A percentile compares a stretch with the other conserved stretches of the same genome.
Conservation (phyloP, 805 yeast genomes). For the Dipodascus albidus region DNA sequence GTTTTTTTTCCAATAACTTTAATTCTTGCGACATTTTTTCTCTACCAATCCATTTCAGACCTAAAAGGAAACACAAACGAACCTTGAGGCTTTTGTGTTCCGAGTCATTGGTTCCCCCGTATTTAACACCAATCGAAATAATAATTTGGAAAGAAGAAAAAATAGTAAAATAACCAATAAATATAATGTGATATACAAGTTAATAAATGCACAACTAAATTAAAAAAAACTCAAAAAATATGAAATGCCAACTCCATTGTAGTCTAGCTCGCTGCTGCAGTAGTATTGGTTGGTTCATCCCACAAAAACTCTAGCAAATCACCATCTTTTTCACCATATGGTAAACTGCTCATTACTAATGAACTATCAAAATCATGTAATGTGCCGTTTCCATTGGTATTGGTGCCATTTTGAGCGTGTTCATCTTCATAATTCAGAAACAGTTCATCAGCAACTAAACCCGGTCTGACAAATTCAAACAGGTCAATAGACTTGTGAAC, state of each 20-base stretch:
- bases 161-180: not conserved
- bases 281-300: not conserved
- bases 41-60: too few species aligned
- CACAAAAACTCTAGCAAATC: not conserved
- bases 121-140: not conserved
- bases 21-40: too few species aligned
- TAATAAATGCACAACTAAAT: not conserved
- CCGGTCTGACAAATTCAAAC: not conserved
- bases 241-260: not conserved
- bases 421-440: not conserved
- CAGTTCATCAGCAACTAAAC: slow-evolving; percentile 1
- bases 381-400: not conserved
- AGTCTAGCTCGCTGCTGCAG: not conserved
- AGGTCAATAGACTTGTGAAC: not conserved
- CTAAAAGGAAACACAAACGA: too few species aligned
- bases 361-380: not conserved
- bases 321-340: not conserved
- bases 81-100: too few species aligned
- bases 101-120: too few species aligned
- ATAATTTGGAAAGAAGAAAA: not conserved
- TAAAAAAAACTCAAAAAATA: not conserved
- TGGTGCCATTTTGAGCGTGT: not conserved
- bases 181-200: not conserved
- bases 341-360: not conserved
- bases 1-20: too few species aligned